Evolutionary conservation across 2,329 filamentous ascomycete species (phyloP), one percentile per base, ranked within the genome.

Genomic region (Ceratocystis variospora): DNA sequence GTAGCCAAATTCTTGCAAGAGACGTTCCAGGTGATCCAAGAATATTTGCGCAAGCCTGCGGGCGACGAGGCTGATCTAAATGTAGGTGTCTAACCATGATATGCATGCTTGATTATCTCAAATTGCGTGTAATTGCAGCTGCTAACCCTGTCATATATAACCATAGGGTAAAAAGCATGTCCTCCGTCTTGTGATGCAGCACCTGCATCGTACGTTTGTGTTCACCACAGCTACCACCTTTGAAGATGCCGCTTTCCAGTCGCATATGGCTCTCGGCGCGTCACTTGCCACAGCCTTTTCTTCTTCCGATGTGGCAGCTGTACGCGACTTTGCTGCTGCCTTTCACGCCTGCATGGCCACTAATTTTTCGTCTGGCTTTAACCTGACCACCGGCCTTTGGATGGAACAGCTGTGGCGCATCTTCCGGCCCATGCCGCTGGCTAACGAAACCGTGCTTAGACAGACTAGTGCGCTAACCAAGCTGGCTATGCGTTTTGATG

Each of bases 341-440:
- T 72, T 83, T 45, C 70, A 78, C 1, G 71, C 74, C 0, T 77
- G 75, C 5, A 71, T 87, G 1, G 75, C 80, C 55, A 76, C 76
- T 48, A 80, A 80, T 62, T 93, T 96, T 72, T 80, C 83, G 28
- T 80, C 83, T 17, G 85, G 84, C 1, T 92, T 91, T 76, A 84
- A 85, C 66, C 77, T 95, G 15, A 85, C 79, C 0, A 91, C 87
- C 1, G 91, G 90, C 0, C 77, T 91, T 12, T 87, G 84, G 70
- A 94, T 95, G 88, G 88, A 94, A 72, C 74, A 77, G 7, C 79
- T 96, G 4, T 96, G 92, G 93, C 82, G 83, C 53, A 72, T 78
- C 1, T 83, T 95, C 71, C 83, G 88, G 64, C 89, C 91, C 0
- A 74, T 77, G 10, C 80, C 84, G 3, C 78, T 86, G 25, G 75